Conservation (phyloP, 2,329 filamentous ascomycete species). For the Penicillium sumatraense region DNA sequence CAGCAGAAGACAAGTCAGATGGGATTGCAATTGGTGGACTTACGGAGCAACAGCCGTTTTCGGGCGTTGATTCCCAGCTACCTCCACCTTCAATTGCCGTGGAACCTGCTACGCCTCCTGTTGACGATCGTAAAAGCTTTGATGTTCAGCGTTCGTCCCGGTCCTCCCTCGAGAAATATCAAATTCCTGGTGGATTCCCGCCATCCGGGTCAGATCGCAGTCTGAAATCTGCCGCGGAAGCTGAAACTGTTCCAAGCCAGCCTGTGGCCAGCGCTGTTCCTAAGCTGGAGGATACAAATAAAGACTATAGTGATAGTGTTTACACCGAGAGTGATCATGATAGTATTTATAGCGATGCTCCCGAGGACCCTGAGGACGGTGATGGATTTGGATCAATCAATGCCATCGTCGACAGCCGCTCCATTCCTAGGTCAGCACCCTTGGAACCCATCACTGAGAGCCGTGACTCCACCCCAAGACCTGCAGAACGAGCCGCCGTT, state of each 20-base stretch:
- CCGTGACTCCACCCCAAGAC: conserved; percentile 22
- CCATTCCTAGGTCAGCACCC: conserved; percentile 20
- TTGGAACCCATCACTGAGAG: conserved; percentile 13
- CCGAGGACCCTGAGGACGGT: conserved; percentile 44
- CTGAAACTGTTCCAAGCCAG: conserved; percentile 13
- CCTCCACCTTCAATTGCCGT: conserved; percentile 51
- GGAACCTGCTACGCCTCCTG: conserved; percentile 52
- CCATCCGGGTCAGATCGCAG: conserved; percentile 29
- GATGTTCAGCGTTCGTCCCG: conserved; percentile 34
- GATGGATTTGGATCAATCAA: conserved; percentile 56
- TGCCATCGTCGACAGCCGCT: conserved; percentile 49
- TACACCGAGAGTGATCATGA: conserved; percentile 49
- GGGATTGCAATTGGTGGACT: not conserved
- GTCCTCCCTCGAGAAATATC: conserved; percentile 49
- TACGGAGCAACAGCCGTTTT: conserved; percentile 12
- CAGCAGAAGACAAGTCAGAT: conserved; percentile 7
- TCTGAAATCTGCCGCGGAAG: conserved; percentile 15
- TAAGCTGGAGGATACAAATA: conserved; percentile 28
- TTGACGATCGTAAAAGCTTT: conserved; percentile 35
- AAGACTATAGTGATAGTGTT: conserved; percentile 47
- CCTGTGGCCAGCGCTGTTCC: conserved; percentile 16
- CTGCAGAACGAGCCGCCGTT: conserved; percentile 12
- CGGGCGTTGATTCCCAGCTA: conserved; percentile 15
- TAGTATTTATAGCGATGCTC: conserved; percentile 54
- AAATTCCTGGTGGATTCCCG: conserved; percentile 66